Conservation (phyloP, 2,329 filamentous ascomycete genomes). For the Pseudogymnoascus destructans region DNA sequence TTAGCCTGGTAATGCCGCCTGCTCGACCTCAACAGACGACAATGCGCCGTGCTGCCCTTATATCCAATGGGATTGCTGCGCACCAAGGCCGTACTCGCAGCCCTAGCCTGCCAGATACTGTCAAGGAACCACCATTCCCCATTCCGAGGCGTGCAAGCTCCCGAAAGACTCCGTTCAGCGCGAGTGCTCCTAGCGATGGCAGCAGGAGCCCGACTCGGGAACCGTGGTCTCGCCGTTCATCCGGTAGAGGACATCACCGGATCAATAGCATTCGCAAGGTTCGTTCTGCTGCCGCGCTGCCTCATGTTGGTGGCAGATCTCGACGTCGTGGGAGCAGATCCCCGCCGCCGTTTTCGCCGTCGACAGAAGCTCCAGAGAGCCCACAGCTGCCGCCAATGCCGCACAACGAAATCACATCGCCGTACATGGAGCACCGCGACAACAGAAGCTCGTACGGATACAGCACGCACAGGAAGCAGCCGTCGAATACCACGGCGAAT, state of each 20-base stretch:
- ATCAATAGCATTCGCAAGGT: slow-evolving; percentile 63
- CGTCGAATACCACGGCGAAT: slow-evolving; percentile 41
- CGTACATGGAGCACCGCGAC: slow-evolving; percentile 31
- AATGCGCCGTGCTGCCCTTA: slow-evolving; percentile 68
- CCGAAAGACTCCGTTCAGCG: slow-evolving; percentile 52
- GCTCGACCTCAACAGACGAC: slow-evolving; percentile 29
- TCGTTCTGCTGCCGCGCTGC: slow-evolving; percentile 66
- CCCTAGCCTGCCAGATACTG: slow-evolving; percentile 47
- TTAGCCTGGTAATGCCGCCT: slow-evolving; percentile 20
- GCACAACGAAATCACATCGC: slow-evolving; percentile 55
- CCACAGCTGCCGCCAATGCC: slow-evolving; percentile 61
- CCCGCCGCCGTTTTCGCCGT: slow-evolving; percentile 52
- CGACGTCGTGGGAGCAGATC: slow-evolving; percentile 44
- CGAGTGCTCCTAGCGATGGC: slow-evolving; percentile 55
- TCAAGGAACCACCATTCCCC: slow-evolving; percentile 66
- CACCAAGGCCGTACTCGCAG: slow-evolving; percentile 53
- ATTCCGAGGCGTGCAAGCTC: slow-evolving; percentile 86
- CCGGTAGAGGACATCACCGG: slow-evolving; percentile 37
- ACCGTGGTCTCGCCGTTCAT: slow-evolving; percentile 39
- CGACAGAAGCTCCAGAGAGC: slow-evolving; percentile 55
- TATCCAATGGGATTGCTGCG: slow-evolving; percentile 61
- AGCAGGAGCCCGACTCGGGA: slow-evolving; percentile 62
- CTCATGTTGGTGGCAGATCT: slow-evolving; percentile 37
- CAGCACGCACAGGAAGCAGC: slow-evolving; percentile 39
- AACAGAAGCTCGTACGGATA: slow-evolving; percentile 30